Percentiles rank a stretch among this genome's conserved stretches.
These are phyloP conservation scores for Podaxis pistillaris DNA, from an alignment of 768 basidiomycete genomes.

Conservation along the genomic window DNA sequence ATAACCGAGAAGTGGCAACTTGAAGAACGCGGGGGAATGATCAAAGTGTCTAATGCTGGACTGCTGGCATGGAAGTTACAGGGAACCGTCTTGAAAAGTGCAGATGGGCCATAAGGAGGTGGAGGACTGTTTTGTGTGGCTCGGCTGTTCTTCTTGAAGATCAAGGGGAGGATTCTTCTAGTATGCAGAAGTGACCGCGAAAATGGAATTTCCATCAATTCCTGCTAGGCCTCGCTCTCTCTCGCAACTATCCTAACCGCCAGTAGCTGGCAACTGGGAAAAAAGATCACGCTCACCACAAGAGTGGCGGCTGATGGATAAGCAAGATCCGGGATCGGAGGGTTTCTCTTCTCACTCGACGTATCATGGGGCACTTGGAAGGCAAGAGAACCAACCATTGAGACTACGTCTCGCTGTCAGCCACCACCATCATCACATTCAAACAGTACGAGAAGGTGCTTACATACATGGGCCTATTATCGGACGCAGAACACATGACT, in stretches of 20 bases:
- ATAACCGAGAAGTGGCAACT: neutral
- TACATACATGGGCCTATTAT: neutral
- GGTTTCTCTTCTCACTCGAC: neutral
- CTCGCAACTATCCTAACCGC: neutral
- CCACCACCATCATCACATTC: neutral
- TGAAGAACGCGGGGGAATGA: neutral
- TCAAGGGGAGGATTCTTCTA: neutral
- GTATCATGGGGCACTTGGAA: neutral
- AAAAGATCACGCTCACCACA: neutral
- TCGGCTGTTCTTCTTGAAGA: neutral
- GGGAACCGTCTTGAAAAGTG: neutral
- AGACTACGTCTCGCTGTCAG: neutral
- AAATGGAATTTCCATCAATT: neutral
- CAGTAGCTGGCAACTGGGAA: neutral
- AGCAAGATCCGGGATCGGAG: neutral
- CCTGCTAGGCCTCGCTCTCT: neutral
- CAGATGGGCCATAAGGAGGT: neutral
- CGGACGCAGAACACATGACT: neutral
- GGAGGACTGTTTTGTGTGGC: neutral
- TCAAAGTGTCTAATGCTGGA: neutral
- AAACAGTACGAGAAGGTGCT: neutral
- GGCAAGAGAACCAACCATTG: neutral
- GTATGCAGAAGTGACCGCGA: neutral
- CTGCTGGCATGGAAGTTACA: slow-evolving; percentile 4
- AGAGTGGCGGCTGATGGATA: neutral